phyloP scores from a whole-genome alignment of 1,284 basidiomycete species.

The Exsudoporus floridanus region DNA sequence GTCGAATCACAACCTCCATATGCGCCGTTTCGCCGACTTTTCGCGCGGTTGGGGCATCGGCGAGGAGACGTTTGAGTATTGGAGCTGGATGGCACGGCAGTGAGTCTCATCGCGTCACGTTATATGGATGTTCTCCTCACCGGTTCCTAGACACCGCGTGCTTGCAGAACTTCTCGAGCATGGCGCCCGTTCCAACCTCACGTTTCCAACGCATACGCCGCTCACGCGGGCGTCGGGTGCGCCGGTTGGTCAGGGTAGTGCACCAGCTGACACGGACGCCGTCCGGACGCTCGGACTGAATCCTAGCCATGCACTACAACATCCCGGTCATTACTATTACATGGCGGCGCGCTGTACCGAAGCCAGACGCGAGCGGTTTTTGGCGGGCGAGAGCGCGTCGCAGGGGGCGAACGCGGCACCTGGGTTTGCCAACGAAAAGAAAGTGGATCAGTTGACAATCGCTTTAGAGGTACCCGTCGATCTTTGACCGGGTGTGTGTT shows the following conservation, averaged over 20 bases:
- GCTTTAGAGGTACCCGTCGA: conserved; percentile 66
- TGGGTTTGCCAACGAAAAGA: conserved; percentile 82
- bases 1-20: conserved; percentile 79
- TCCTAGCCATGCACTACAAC: conserved; percentile 73
- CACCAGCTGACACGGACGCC: conserved; percentile 48
- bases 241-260: conserved; percentile 24
- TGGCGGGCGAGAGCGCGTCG: conserved; percentile 47
- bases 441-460: conserved; percentile 80
- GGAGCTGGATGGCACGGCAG: conserved; percentile 96
- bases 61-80: conserved; percentile 95
- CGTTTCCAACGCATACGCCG: conserved; percentile 60
- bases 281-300: conserved; percentile 62
- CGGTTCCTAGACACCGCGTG: conserved; percentile 66
- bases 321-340: conserved; percentile 90
- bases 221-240: conserved; percentile 34
- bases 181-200: conserved; percentile 67
- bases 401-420: conserved; percentile 43
- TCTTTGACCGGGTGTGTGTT: not conserved
- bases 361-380: conserved; percentile 65
- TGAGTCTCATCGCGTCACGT: conserved; percentile 41
- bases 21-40: conserved; percentile 84
- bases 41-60: conserved; percentile 95
- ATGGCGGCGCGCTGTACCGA: conserved; percentile 84
- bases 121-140: not conserved
- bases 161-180: conserved; percentile 87